Evolutionary conservation across 306 rosid genomes (phyloP), one percentile per base, ranked within the genome.

Genomic region (Medicago arabica): DNA sequence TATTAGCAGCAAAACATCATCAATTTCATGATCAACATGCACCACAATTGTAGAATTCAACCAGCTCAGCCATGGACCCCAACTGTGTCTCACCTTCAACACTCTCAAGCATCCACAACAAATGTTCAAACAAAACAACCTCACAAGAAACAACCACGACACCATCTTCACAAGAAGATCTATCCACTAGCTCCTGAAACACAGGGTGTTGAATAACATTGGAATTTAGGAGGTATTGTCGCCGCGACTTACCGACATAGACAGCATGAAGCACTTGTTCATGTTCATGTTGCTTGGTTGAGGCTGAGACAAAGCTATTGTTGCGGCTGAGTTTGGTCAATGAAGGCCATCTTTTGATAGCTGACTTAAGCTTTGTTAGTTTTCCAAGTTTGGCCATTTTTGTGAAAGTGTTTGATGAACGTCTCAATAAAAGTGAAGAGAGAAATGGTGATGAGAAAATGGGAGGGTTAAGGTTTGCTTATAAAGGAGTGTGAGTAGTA

Each of bases 101-200:
- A 75, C 89, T 87, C 57, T 91, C 89, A 12, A 94, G 90, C 95
- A 94, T 92, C 98, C 98, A 94, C 44, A 94, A 65, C 83, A 94
- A 77, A 83, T 94, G 98, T 78, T 94, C 97, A 15, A 94, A 94
- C 86, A 94, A 73, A 59, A 94, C 98, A 50, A 94, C 97, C 81
- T 94, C 97, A 63, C 98, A 91, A 0, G 91, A 74, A 31, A 90
- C 90, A 28, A 80, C 86, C 2, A 88, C 79, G 3, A 83, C 77
- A 7, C 83, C 90, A 2, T 74, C 82, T 8, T 68, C 82, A 17
- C 11, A 34, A 0, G 16, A 34, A 3, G 96, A 89, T 79, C 77
- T 86, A 66, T 88, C 98, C 13, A 92, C 87, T 4, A 94, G 88
- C 77, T 92, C 96, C 75, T 82, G 97, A 74, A 94, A 87, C 68